These are phyloP conservation scores for Candida ovalis DNA, from an alignment of 805 yeast genomes.

Conservation along the genomic window DNA sequence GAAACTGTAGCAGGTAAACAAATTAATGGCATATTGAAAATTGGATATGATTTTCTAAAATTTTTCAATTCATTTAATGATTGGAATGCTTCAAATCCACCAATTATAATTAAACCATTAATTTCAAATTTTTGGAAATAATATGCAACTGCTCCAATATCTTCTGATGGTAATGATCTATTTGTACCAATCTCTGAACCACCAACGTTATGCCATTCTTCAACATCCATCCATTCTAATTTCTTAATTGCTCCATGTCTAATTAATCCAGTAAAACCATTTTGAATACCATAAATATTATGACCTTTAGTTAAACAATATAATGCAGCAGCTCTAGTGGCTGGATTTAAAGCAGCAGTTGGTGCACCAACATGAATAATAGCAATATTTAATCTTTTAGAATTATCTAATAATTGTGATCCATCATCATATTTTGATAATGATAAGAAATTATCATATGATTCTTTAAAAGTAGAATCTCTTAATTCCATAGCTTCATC, in stretches of 20 bases:
- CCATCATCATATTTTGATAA: slow-evolving; percentile 68
- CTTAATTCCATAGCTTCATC: slow-evolving; percentile 83
- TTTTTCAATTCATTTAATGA: slow-evolving; percentile 77
- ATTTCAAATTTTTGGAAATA: slow-evolving; percentile 84
- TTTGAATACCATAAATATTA: slow-evolving; percentile 82
- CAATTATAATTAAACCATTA: slow-evolving; percentile 87
- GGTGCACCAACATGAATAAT: slow-evolving; percentile 95
- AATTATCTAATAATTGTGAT: slow-evolving; percentile 54
- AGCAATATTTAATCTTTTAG: slow-evolving; percentile 68
- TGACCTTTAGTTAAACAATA: slow-evolving; percentile 91
- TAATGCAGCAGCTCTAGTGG: slow-evolving; percentile 83
- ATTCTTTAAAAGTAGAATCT: slow-evolving; percentile 84
- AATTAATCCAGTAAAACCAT: slow-evolving; percentile 89
- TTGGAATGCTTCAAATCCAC: slow-evolving; percentile 96
- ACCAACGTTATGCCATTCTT: slow-evolving; percentile 83
- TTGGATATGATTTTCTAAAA: slow-evolving; percentile 77
- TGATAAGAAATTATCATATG: slow-evolving; percentile 66
- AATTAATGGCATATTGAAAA: slow-evolving; percentile 91
- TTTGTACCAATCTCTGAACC: slow-evolving; percentile 98
- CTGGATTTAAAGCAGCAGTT: slow-evolving; percentile 93
- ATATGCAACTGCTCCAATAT: slow-evolving; percentile 87
- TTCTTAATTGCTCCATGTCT: slow-evolving; percentile 81
- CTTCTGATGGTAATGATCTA: slow-evolving; percentile 77
- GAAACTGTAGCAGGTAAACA: slow-evolving; percentile 94
- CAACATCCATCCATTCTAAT: slow-evolving; percentile 80